These are phyloP conservation scores for Solanum paucissectum DNA, from an alignment of 257 asterid species.

Conservation along the genomic window DNA sequence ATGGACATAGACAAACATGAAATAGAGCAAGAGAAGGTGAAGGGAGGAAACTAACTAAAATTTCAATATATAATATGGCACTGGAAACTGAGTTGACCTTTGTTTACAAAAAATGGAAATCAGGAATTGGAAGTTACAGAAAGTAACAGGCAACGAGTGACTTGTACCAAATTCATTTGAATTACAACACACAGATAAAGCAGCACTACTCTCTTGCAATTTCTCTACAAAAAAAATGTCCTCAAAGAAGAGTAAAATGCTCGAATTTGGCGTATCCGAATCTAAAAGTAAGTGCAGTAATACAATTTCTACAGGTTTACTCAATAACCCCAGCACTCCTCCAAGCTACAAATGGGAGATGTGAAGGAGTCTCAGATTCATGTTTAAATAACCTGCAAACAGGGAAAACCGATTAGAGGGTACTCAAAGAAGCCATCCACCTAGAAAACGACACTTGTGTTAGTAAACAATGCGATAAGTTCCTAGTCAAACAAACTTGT, in stretches of 20 bases:
- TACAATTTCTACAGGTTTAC: neutral
- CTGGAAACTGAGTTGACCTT: neutral
- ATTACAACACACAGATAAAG: neutral
- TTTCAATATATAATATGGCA: neutral
- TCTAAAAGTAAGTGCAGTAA: neutral
- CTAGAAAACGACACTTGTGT: neutral
- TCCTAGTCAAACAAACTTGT: neutral
- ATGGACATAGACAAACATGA: neutral
- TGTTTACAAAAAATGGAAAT: neutral
- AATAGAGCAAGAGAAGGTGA: neutral
- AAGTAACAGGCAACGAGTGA: neutral
- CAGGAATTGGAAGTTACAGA: neutral
- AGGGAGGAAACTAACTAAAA: neutral
- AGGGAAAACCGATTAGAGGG: neutral
- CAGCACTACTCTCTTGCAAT: neutral
- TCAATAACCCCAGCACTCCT: constrained; percentile 6
- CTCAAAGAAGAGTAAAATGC: neutral
- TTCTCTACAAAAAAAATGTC: neutral
- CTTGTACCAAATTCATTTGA: neutral
- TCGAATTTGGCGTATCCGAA: neutral
- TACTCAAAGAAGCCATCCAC: neutral
- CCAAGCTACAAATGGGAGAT: constrained; percentile 1
- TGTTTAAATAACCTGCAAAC: neutral
- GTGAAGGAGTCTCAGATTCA: neutral
- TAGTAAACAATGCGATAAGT: neutral